These are phyloP conservation scores for Xylaria sp. DNA, from an alignment of 495 filamentous ascomycete species.

Conservation along the genomic window DNA sequence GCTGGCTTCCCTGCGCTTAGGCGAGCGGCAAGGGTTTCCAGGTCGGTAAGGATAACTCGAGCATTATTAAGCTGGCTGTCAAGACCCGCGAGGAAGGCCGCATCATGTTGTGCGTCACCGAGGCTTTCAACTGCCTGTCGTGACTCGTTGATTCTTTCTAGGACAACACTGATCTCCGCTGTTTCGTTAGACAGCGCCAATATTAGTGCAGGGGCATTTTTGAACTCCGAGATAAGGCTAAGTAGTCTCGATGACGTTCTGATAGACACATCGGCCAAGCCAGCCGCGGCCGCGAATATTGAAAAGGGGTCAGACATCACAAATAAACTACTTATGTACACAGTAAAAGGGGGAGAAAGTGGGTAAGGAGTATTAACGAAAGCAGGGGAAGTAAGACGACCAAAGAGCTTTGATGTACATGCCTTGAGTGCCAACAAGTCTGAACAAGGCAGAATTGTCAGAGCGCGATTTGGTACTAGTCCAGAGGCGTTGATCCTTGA, in stretches of 20 bases:
- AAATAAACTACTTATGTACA: no score
- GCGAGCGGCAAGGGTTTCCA: not conserved
- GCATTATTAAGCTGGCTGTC: not conserved
- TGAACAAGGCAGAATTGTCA: no score
- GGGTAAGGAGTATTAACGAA: no score
- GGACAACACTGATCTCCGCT: not conserved
- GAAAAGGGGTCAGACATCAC: slow-evolving; percentile 3
- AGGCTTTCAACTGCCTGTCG: slow-evolving; percentile 1
- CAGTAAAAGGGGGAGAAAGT: no score
- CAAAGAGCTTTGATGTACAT: no score
- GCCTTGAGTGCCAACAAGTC: no score
- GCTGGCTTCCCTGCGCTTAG: not conserved
- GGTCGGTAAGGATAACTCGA: not conserved
- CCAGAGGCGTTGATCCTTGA: no score
- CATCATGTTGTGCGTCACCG: not conserved
- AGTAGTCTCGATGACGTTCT: not conserved
- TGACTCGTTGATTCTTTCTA: not conserved
- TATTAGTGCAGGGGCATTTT: not conserved
- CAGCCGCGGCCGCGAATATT: not conserved
- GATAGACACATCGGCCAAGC: not conserved
- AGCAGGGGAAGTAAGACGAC: no score
- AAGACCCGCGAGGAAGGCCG: not conserved
- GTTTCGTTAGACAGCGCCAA: not conserved
- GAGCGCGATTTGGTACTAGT: no score
- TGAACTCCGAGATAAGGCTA: slow-evolving; percentile 8